Base-by-base conservation (phyloP, 148 eudicot species). In the Diospyros lotus region DNA sequence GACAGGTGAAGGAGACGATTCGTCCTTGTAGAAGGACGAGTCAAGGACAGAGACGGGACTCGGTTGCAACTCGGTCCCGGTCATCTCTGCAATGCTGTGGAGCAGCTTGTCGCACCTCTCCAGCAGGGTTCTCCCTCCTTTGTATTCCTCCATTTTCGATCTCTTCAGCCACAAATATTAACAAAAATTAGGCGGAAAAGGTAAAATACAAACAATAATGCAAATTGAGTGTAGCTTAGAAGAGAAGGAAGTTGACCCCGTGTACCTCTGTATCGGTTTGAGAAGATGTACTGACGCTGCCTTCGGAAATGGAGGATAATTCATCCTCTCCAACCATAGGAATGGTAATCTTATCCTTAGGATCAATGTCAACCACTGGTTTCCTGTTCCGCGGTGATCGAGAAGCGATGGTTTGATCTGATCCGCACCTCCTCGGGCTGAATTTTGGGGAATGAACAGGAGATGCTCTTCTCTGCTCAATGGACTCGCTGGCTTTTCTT, bases 21-120 rank as follows among this genome's bases (percentile, higher is more conserved):
- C 98, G 78, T 92, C 97, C 79, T 83, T 94, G 91, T 87, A 88
- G 76, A 89, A 90, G 52, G 93, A 91, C 3, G 98, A 89, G 87
- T 96, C 99, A 0, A 96, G 90, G 52, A 96, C 99, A 7, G 99
- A 96, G 13, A 96, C 95, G 6, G 98, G 98, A 84, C 99, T 96
- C 73, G 97, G 94, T 67, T 91, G 97, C 63, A 82, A 75, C 84
- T 96, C 98, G 2, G 82, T 72, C 0, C 86, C 80, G 0, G 76
- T 86, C 84, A 96, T 93, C 66, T 91, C 97, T 3, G 93, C 90
- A 69, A 96, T 96, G 81, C 94, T 89, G 80, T 84, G 78, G 0
- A 93, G 86, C 65, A 91, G 83, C 79, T 91, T 89, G 50, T 88
- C 97, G 64, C 98, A 96, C 69, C 99, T 88, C 74, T 91, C 90